phyloP scores from a whole-genome alignment of 2,329 filamentous ascomycete species.

The Aspergillus sclerotialis region DNA sequence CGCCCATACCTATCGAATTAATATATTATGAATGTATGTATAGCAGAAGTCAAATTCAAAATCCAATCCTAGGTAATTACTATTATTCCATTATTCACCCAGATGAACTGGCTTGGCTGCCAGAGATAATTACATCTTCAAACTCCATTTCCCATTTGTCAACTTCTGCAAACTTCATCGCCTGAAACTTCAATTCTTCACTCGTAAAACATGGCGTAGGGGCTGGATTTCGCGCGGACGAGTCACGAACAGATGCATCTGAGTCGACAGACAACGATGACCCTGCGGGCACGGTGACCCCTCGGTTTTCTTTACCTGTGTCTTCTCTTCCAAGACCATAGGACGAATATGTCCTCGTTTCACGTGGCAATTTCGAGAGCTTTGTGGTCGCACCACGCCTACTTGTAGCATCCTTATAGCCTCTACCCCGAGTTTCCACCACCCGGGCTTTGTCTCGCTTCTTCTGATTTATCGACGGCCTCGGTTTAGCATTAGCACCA shows the following conservation, averaged over 20 bases:
- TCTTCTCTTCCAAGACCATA: conserved; percentile 1
- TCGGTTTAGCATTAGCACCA: conserved; percentile 11
- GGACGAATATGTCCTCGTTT: background rate
- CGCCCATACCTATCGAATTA: too few species aligned
- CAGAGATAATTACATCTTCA: conserved; percentile 30
- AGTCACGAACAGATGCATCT: conserved; percentile 20
- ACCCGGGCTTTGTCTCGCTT: conserved; percentile 9
- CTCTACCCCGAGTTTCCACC: too few species aligned
- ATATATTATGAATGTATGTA: too few species aligned
- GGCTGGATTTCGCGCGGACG: conserved; percentile 4
- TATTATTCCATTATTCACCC: too few species aligned
- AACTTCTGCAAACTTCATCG: conserved; percentile 35
- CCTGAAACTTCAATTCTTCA: conserved; percentile 29
- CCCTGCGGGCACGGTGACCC: conserved; percentile 19
- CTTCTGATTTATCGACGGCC: conserved; percentile 9
- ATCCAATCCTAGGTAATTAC: too few species aligned
- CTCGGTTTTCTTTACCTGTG: conserved; percentile 26
- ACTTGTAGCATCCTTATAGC: too few species aligned
- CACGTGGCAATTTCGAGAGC: too few species aligned
- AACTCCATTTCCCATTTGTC: conserved; percentile 39
- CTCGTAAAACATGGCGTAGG: conserved; percentile 19
- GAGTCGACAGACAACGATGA: conserved; percentile 27
- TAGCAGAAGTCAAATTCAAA: too few species aligned
- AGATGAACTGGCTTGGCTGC: conserved; percentile 16
- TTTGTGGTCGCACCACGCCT: too few species aligned